phyloP scores from a whole-genome alignment of 371 early-diverging fungal species.

The Mortierella sp. region DNA sequence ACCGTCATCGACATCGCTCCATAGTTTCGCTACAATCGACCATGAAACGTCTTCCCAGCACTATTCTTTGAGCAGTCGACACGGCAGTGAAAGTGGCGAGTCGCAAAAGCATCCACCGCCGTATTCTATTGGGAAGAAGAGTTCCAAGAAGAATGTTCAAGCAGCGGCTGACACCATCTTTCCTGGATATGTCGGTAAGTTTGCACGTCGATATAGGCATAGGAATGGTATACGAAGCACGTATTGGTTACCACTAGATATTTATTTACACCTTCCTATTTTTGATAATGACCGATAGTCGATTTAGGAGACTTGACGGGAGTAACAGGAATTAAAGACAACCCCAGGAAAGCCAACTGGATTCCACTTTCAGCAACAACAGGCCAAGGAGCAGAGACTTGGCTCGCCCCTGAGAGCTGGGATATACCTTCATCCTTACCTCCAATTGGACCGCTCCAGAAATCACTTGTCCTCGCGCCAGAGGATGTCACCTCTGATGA shows the following conservation, averaged over 20 bases:
- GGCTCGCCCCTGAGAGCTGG: slow-evolving; percentile 56
- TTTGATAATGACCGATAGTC: slow-evolving; percentile 15
- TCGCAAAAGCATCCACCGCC: slow-evolving; percentile 31
- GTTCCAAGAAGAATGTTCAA: slow-evolving; percentile 30
- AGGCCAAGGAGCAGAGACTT: slow-evolving; percentile 30
- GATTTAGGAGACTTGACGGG: slow-evolving; percentile 33
- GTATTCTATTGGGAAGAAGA: slow-evolving; percentile 32
- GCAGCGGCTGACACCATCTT: slow-evolving; percentile 19
- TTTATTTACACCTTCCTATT: not conserved
- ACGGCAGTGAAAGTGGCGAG: slow-evolving; percentile 44
- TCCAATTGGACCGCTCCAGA: slow-evolving; percentile 22
- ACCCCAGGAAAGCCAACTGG: slow-evolving; percentile 32
- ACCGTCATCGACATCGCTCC: slow-evolving; percentile 30
- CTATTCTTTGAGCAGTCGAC: slow-evolving; percentile 27
- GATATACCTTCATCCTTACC: slow-evolving; percentile 25
- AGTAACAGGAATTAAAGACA: slow-evolving; percentile 28
- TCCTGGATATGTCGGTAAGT: slow-evolving; percentile 35
- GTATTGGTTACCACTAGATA: not conserved
- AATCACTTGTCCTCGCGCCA: slow-evolving; percentile 23
- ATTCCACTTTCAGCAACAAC: slow-evolving; percentile 13
- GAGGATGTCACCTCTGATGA: slow-evolving; percentile 39
- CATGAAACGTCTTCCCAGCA: slow-evolving; percentile 18
- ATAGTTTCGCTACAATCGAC: slow-evolving; percentile 24
- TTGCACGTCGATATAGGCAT: not conserved
- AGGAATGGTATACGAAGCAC: not conserved